Conservation (phyloP, 2,329 filamentous ascomycete species). For the Hymenoscyphus fraxineus region DNA sequence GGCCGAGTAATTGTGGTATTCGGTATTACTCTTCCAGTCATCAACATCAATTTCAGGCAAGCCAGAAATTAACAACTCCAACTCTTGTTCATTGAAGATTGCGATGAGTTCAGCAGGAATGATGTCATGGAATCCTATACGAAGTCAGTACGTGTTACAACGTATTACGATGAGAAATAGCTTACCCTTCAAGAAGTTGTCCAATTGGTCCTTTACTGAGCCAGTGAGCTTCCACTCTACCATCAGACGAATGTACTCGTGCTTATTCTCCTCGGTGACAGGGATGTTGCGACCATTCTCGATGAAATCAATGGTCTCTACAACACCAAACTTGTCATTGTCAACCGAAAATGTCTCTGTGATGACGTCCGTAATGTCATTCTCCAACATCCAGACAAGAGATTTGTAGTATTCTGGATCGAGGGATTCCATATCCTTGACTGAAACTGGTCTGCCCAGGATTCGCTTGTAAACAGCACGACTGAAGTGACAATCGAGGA, state of each 20-base stretch:
- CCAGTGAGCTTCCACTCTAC: constrained; percentile 90
- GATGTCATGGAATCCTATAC: constrained; percentile 88
- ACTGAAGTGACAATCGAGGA: constrained; percentile 98
- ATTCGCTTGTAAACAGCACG: constrained; percentile 98
- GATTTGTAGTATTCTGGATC: constrained; percentile 99
- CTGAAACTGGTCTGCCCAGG: constrained; percentile 86
- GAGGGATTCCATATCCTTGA: constrained; percentile 99
- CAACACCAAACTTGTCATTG: constrained; percentile 89
- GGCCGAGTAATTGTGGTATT: constrained; percentile 95
- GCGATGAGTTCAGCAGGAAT: constrained; percentile 90
- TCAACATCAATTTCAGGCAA: constrained; percentile 96
- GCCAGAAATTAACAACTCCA: constrained; percentile 93
- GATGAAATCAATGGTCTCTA: constrained; percentile 79
- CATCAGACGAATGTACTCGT: constrained; percentile 91
- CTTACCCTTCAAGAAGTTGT: constrained; percentile 81
- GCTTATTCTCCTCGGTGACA: constrained; percentile 97
- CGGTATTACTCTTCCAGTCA: constrained; percentile 98
- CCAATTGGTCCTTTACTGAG: constrained; percentile 91
- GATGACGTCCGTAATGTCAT: constrained; percentile 97
- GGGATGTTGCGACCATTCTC: constrained; percentile 85
- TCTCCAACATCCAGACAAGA: constrained; percentile 95
- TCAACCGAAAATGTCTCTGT: constrained; percentile 95
- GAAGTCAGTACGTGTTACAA: constrained; percentile 32
- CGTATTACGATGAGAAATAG: constrained; percentile 10
- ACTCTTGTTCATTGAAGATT: constrained; percentile 98